A percentile compares a stretch with the other conserved stretches of the same genome.
Evolutionary conservation across 768 basidiomycete species (phyloP).

Genomic region (Trametopsis cervina): DNA sequence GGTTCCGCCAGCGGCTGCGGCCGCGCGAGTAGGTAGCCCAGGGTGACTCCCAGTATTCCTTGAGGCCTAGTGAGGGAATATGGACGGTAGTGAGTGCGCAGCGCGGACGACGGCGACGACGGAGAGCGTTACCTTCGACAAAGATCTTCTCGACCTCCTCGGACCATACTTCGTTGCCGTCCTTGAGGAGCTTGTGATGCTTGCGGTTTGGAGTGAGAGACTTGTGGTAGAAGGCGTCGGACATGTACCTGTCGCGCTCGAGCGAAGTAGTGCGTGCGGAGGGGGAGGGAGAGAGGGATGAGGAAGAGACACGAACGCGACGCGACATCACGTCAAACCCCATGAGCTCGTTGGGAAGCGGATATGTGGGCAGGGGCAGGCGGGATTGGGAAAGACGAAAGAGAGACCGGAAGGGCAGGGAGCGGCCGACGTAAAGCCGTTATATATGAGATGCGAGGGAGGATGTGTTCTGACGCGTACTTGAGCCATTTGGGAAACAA

Average conservation of each 20-base stretch:
- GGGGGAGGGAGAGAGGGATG: constrained; percentile 25
- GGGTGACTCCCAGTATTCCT: constrained; percentile 73
- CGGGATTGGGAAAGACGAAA: constrained; percentile 25
- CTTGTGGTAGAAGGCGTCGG: constrained; percentile 20
- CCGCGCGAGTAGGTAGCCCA: constrained; percentile 78
- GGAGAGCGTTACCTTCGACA: constrained; percentile 49
- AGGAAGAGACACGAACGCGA: constrained; percentile 22
- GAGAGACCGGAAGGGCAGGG: constrained; percentile 16
- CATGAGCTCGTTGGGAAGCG: constrained; percentile 13
- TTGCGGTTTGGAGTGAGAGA: constrained; percentile 71
- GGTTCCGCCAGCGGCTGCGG: constrained; percentile 76
- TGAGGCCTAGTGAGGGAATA: constrained; percentile 43
- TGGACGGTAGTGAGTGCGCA: not conserved
- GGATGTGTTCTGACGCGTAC: constrained; percentile 13
- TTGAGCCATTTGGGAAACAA: not conserved
- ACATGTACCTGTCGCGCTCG: constrained; percentile 18
- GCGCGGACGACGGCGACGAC: not conserved
- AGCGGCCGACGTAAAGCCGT: constrained; percentile 19
- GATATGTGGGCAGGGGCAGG: constrained; percentile 11
- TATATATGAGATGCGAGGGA: constrained; percentile 17
- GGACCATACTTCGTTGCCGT: constrained; percentile 81
- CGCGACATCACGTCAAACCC: constrained; percentile 21
- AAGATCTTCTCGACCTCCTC: constrained; percentile 71
- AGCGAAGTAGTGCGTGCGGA: constrained; percentile 15
- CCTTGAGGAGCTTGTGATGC: constrained; percentile 79